A percentile compares a stretch with the other conserved stretches of the same genome.
Evolutionary conservation across 192 early-diverging fungal genomes (phyloP).

Genomic region (Backusella westeae): DNA sequence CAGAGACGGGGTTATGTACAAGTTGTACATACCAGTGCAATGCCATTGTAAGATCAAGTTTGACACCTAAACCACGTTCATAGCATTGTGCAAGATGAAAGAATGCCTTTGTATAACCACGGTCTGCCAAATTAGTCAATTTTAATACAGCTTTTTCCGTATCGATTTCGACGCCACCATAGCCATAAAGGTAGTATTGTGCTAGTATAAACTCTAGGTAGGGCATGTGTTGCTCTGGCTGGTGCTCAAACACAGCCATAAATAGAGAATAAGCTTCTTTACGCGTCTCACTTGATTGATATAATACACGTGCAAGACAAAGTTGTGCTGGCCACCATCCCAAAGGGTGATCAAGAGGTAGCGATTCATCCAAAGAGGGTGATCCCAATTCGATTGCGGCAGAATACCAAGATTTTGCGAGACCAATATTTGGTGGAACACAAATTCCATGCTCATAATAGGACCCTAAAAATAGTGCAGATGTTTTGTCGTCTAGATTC

Average conservation of each 20-base stretch:
- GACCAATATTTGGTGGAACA: slow-evolving; percentile 29
- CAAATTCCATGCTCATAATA: slow-evolving; percentile 41
- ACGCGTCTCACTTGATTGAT: slow-evolving; percentile 16
- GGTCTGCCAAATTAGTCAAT: slow-evolving; percentile 21
- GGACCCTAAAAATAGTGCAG: slow-evolving; percentile 33
- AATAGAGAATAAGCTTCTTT: slow-evolving; percentile 19
- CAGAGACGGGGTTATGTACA: slow-evolving; percentile 10
- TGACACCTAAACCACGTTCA: slow-evolving; percentile 29
- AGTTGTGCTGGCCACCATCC: slow-evolving; percentile 32
- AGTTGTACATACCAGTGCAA: slow-evolving; percentile 27
- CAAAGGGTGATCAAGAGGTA: background rate
- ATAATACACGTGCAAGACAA: slow-evolving; percentile 27
- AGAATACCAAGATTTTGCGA: slow-evolving; percentile 22
- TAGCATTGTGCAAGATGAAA: slow-evolving; percentile 35
- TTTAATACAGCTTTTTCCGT: slow-evolving; percentile 12
- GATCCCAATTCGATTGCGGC: slow-evolving; percentile 11
- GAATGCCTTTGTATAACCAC: slow-evolving; percentile 24
- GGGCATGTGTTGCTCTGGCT: background rate
- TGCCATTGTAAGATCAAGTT: slow-evolving; percentile 15
- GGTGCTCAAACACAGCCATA: slow-evolving; percentile 13
- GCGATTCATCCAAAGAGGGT: background rate
- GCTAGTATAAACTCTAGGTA: slow-evolving; percentile 22
- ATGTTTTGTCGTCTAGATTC: slow-evolving; percentile 25
- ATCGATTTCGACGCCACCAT: slow-evolving; percentile 25
- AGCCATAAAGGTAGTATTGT: slow-evolving; percentile 32